These are phyloP conservation scores for Senecio squalidus DNA, from an alignment of 140 eudicot species.

Conservation along the genomic window DNA sequence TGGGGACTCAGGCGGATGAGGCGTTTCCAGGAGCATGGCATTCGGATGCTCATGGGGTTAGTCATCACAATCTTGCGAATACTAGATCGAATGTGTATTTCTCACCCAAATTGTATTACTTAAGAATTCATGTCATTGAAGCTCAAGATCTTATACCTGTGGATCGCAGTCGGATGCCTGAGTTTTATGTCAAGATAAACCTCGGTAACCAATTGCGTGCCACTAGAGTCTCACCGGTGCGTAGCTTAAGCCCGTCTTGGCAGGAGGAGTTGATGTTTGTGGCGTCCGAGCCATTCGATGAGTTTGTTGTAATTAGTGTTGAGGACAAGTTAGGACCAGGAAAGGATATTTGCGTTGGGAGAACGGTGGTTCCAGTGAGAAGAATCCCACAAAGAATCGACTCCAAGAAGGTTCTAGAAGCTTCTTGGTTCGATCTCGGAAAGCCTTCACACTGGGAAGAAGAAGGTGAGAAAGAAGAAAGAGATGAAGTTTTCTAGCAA, in stretches of 20 bases:
- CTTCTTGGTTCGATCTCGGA: conserved; percentile 63
- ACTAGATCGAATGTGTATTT: conserved; percentile 89
- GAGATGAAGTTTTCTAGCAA: conserved; percentile 79
- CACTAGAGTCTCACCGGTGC: conserved; percentile 50
- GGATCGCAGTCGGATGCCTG: conserved; percentile 51
- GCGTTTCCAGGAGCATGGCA: conserved; percentile 98
- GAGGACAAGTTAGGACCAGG: conserved; percentile 72
- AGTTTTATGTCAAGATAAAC: conserved; percentile 47
- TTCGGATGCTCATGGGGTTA: conserved; percentile 76
- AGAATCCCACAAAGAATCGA: conserved; percentile 54
- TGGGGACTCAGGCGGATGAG: conserved; percentile 97
- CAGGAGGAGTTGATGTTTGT: conserved; percentile 91
- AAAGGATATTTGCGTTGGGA: conserved; percentile 64
- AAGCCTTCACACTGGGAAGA: conserved; percentile 51
- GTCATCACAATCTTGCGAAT: conserved; percentile 65
- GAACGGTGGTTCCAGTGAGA: conserved; percentile 54
- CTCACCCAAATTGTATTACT: conserved; percentile 75
- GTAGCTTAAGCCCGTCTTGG: conserved; percentile 64
- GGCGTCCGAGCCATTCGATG: conserved; percentile 92
- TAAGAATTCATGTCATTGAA: conserved; percentile 66
- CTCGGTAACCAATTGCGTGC: conserved; percentile 53
- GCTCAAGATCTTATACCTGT: conserved; percentile 89
- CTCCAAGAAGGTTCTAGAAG: conserved; percentile 47
- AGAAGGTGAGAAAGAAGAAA: conserved; percentile 63
- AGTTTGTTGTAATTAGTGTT: conserved; percentile 52